Conservation (phyloP, 75 land plant species). For the Pinus taeda region DNA sequence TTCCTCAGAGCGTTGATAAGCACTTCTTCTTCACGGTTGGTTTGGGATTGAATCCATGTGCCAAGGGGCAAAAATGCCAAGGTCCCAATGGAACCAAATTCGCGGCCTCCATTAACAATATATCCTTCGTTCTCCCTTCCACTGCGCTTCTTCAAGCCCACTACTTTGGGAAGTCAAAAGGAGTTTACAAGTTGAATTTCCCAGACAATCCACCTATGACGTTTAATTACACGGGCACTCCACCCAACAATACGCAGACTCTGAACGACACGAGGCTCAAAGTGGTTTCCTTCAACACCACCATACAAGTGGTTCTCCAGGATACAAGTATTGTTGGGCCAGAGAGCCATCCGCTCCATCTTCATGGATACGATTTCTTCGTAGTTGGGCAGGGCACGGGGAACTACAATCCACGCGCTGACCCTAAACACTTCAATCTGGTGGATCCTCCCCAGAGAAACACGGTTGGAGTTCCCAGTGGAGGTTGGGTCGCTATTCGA, state of each 20-base stretch:
- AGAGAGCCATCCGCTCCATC: conserved; percentile 42
- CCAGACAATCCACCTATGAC: conserved; percentile 30
- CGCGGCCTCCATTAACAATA: conserved; percentile 23
- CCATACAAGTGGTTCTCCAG: conserved; percentile 28
- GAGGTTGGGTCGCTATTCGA: conserved; percentile 44
- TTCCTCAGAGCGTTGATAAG: conserved; percentile 23
- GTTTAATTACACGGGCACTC: conserved; percentile 40
- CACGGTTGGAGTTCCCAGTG: conserved; percentile 27
- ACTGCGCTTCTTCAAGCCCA: conserved; percentile 46
- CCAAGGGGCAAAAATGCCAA: conserved; percentile 23
- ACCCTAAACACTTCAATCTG: conserved; percentile 30
- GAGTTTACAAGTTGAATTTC: conserved; percentile 37
- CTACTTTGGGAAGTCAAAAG: conserved; percentile 25
- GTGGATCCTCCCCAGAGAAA: conserved; percentile 32
- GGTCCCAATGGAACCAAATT: conserved; percentile 32
- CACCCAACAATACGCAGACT: conserved; percentile 13
- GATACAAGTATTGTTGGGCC: conserved; percentile 14
- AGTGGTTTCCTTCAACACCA: conserved; percentile 16
- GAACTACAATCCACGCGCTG: conserved; percentile 25
- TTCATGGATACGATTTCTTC: conserved; percentile 42
- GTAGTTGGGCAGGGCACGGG: conserved; percentile 36
- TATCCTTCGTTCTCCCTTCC: conserved; percentile 30
- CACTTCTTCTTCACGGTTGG: conserved; percentile 28
- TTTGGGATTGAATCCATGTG: conserved; percentile 35
- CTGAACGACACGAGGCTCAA: conserved; percentile 18